Base-by-base conservation (phyloP, 805 yeast species). In the Millerozyma miso region DNA sequence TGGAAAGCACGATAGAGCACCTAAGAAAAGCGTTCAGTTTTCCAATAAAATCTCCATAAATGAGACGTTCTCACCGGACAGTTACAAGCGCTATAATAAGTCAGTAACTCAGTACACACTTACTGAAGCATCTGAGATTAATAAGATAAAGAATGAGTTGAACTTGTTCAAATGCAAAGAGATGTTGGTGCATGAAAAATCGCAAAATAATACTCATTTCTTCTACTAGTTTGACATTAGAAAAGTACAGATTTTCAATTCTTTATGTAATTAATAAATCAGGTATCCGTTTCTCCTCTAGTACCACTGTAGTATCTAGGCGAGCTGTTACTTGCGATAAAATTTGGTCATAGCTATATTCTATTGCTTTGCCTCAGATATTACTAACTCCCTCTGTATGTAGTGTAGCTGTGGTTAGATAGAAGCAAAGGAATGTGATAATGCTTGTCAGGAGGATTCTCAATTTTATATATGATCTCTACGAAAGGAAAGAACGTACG, bases 391-490 rank as follows among this genome's bases (percentile, higher is more conserved):
- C 98, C 98, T 43, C 97, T 76, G 67, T 90, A 90, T 0, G 97
- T 90, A 4, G 95, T 80, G 66, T 89, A 90, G 29, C 96, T 84
- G 64, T 84, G 88, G 57, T 88, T 88, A 35, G 96, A 81, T 44
- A 90, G 68, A 41, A 90, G 73, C 47, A 90, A 66, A 0, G 98
- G 98, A 42, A 90, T 84, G 59, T 90, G 98, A 63, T 88, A 90
- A 60, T 90, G 98, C 32, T 77, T 68, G 46, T 83, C 88, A 0
- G 88, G 83, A 0, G 85, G 85, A 48, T 73, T 71, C 4, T 73
- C 74, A 3, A 90, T 79, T 23, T 75, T 76, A 57, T 90, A 90
- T 0, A 74, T 70, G 33, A 90, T 85, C 46, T 90, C 97, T 6
- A 89, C 88, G 56, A 77, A 84, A 0, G 97, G 97, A 71, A 89